These are phyloP conservation scores for Cladosporium colombiae DNA, from an alignment of 2,329 filamentous ascomycete genomes.

Conservation along the genomic window DNA sequence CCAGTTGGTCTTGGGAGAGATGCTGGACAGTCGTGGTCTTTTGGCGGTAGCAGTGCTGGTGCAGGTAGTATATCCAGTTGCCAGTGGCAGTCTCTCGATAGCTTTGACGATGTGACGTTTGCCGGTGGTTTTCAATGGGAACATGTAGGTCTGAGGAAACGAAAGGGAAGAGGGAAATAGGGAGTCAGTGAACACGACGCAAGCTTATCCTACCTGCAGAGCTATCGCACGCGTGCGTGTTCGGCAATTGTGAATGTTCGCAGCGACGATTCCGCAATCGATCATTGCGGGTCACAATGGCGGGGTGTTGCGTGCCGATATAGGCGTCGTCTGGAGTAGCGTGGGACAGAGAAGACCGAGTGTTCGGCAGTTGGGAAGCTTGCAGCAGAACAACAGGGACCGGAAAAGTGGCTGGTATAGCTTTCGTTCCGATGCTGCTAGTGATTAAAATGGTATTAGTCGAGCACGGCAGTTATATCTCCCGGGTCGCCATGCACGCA, in stretches of 20 bases:
- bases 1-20: not conserved
- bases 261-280: not conserved
- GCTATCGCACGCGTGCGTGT: not conserved
- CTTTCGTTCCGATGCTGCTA: not conserved
- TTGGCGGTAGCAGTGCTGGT: not conserved
- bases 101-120: not conserved
- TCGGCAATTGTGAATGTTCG: slow-evolving; percentile 17
- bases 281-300: slow-evolving; percentile 15
- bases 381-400: not conserved
- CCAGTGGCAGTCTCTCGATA: not conserved
- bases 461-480: not conserved
- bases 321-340: slow-evolving; percentile 1
- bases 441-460: not conserved
- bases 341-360: slow-evolving; percentile 7
- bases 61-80: not conserved
- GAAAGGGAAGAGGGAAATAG: not conserved
- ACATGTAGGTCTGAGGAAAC: slow-evolving; percentile 2
- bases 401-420: not conserved
- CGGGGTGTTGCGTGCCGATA: slow-evolving; percentile 14
- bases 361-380: slow-evolving; percentile 13
- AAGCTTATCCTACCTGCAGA: slow-evolving; percentile 4
- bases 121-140: not conserved
- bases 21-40: not conserved
- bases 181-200: not conserved
- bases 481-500: not conserved